phyloP scores from a whole-genome alignment of 2,329 filamentous ascomycete species.

The Apiospora kogelbergensis region DNA sequence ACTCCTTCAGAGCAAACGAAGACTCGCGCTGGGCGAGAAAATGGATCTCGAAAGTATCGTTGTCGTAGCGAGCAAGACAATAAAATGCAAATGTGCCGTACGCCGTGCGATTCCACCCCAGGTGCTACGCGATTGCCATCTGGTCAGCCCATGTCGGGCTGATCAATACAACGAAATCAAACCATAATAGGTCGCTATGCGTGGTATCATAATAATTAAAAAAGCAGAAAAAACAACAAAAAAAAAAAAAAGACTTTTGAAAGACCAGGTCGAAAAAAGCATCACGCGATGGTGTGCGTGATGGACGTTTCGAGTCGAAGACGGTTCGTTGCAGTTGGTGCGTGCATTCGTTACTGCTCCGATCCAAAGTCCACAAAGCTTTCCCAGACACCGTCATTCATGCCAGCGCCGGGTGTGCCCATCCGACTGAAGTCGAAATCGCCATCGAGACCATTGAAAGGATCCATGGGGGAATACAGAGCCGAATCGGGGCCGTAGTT shows the following conservation, averaged over 20 bases:
- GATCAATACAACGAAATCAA: slow-evolving; percentile 14
- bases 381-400: slow-evolving; percentile 26
- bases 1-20: not conserved
- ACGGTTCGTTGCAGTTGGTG: not conserved
- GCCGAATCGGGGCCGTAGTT: slow-evolving; percentile 13
- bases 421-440: slow-evolving; percentile 17
- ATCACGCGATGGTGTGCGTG: not conserved
- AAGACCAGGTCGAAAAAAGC: not conserved
- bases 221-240: not conserved
- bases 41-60: not conserved
- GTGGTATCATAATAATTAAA: slow-evolving; percentile 19
- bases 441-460: slow-evolving; percentile 15
- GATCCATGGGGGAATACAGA: slow-evolving; percentile 20
- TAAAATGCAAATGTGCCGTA: not conserved
- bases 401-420: slow-evolving; percentile 21
- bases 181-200: slow-evolving; percentile 17
- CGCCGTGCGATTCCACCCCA: not conserved
- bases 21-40: not conserved
- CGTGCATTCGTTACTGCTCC: slow-evolving; percentile 22
- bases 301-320: not conserved
- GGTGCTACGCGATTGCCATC: not conserved
- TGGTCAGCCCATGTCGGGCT: not conserved
- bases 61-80: not conserved
- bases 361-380: slow-evolving; percentile 31
- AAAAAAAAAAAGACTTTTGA: slow-evolving; percentile 6